Evolutionary conservation across 2,329 filamentous ascomycete genomes (phyloP).

Genomic region (Xylariales sp.): DNA sequence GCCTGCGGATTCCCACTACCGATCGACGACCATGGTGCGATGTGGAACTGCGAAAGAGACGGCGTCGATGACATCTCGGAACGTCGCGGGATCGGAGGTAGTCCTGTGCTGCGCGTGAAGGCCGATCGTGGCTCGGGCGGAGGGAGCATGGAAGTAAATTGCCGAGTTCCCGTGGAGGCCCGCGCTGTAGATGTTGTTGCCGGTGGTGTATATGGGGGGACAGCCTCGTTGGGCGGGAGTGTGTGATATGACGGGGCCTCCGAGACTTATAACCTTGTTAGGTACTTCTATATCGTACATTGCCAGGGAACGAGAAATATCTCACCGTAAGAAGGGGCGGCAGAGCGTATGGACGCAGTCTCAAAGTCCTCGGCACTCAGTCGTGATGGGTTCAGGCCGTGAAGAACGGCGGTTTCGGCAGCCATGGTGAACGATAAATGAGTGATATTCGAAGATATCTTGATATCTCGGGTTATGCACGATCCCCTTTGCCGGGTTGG

Average conservation of each 20-base stretch:
- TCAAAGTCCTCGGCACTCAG: conserved; percentile 69
- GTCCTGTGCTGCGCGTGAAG: conserved; percentile 55
- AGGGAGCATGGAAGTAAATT: conserved; percentile 47
- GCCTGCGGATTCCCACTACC: conserved; percentile 62
- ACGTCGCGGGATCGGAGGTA: conserved; percentile 62
- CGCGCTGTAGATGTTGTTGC: conserved; percentile 36
- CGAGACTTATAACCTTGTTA: conserved; percentile 60
- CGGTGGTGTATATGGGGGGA: conserved; percentile 64
- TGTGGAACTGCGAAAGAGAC: conserved; percentile 65
- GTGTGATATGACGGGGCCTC: conserved; percentile 73
- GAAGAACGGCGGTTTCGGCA: conserved; percentile 44
- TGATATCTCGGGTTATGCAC: background rate
- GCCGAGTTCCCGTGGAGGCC: conserved; percentile 40
- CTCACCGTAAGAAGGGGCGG: conserved; percentile 75
- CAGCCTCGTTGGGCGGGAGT: conserved; percentile 58
- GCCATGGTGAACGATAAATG: conserved; percentile 41
- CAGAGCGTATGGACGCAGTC: conserved; percentile 73
- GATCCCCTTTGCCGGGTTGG: conserved; percentile 11
- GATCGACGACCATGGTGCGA: conserved; percentile 67
- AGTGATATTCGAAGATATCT: conserved; percentile 7
- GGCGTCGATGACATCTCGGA: conserved; percentile 50
- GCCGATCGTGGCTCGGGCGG: conserved; percentile 44
- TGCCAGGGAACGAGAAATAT: background rate
- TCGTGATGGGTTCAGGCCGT: conserved; percentile 41
- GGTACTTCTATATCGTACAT: conserved; percentile 9